Conservation (phyloP, 1,284 basidiomycete genomes). For the Flammula alnicola region DNA sequence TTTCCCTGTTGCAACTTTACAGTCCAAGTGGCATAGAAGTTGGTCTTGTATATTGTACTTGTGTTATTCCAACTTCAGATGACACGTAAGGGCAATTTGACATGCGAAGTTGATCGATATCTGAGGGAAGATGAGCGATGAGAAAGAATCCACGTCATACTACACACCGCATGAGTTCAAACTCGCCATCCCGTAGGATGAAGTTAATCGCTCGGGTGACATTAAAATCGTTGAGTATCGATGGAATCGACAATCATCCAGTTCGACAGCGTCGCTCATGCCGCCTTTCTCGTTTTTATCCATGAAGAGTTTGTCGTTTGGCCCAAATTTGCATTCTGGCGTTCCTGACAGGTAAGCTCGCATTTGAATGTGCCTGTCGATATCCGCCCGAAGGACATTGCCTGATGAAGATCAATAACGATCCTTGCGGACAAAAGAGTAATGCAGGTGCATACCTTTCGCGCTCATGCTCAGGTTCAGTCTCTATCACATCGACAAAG, state of each 20-base stretch:
- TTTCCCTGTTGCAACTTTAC: conserved; percentile 91
- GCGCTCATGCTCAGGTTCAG: conserved; percentile 97
- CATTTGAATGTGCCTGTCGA: conserved; percentile 98
- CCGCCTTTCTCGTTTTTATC: conserved; percentile 84
- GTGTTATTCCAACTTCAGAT: conserved; percentile 91
- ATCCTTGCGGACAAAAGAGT: background rate
- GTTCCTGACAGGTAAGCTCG: conserved; percentile 95
- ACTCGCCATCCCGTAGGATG: conserved; percentile 98
- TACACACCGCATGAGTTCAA: conserved; percentile 91
- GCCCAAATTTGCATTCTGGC: conserved; percentile 97
- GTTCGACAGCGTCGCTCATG: conserved; percentile 82
- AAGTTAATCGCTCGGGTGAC: conserved; percentile 93
- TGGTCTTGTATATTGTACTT: conserved; percentile 94
- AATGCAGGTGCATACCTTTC: conserved; percentile 63
- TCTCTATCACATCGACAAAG: conserved; percentile 98
- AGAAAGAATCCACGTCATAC: conserved; percentile 7
- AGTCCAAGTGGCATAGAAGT: conserved; percentile 90
- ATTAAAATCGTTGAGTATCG: conserved; percentile 96
- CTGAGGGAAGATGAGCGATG: conserved; percentile 44
- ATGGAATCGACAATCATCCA: conserved; percentile 98
- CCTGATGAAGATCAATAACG: conserved; percentile 49
- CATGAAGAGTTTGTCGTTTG: conserved; percentile 97
- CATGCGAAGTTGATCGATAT: conserved; percentile 94
- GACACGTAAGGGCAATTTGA: conserved; percentile 91
- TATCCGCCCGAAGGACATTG: conserved; percentile 92